Evolutionary conservation across 768 basidiomycete species (phyloP), one percentile per base, ranked within the genome.

Genomic region (Cubamyces lactineus): DNA sequence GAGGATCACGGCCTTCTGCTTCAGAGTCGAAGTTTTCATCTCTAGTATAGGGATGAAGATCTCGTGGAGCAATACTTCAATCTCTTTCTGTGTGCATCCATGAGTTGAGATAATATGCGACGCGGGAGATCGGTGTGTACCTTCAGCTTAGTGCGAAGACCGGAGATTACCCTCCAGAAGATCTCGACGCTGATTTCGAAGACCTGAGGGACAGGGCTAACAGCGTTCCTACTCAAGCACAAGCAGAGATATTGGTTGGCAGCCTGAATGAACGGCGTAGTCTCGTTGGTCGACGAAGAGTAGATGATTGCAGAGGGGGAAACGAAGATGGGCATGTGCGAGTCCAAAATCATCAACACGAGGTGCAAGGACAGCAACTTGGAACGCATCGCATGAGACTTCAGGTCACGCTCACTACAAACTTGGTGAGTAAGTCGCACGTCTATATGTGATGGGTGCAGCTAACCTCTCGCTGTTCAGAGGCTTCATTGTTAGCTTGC

Each of bases 111-210:
- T 5, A 11, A 34, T 67, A 57, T 53, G 30, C 45, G 17, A 42
- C 41, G 43, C 7, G 17, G 5, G 11, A 2, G 3, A 17, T 16
- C 19, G 26, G n/a, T 50, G 5, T 26, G 42, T 66, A 93, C 95
- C 88, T 99, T 99, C 67, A 99, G 84, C 78, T 93, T 96, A 17
- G 92, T 93, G 28, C 97, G 86, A 86, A 99, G 88, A 12, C 94
- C 92, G 46, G 90, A 86, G n/a, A 98, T 74, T 51, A 97, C 91
- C 68, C 93, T 85, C 94, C 96, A 98, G 76, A 98, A 98, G 61
- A 98, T 97, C 77, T 98, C 97, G 51, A 98, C 96, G 70, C 94
- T 94, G 53, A 95, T 87, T 72, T 99, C 97, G 74, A 99, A 99
- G 15, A 99, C 96, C 74, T 96, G 96, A 2, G 91, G 89, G 7